These are phyloP conservation scores for Scheffersomyces illinoinensis DNA, from an alignment of 1,139 yeast genomes.

Conservation along the genomic window DNA sequence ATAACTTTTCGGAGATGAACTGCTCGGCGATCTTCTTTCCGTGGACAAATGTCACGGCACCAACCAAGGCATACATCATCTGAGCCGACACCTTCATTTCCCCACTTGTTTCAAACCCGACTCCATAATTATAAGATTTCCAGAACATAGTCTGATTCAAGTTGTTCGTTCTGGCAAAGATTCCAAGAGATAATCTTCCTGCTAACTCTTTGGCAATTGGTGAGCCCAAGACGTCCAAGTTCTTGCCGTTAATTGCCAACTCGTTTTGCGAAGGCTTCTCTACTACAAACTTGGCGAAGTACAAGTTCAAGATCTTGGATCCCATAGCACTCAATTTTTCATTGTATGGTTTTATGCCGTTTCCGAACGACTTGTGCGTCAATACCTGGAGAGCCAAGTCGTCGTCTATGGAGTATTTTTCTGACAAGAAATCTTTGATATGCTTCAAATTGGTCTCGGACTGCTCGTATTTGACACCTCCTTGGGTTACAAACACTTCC, in stretches of 20 bases:
- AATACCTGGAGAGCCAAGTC: conserved; percentile 71
- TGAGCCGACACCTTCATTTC: conserved; percentile 64
- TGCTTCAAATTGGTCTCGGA: conserved; percentile 48
- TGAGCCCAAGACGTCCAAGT: conserved; percentile 67
- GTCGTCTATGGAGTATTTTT: conserved; percentile 48
- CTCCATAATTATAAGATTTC: conserved; percentile 59
- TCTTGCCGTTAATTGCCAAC: conserved; percentile 51
- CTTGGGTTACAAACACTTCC: conserved; percentile 55
- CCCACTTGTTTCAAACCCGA: conserved; percentile 55
- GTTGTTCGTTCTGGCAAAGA: conserved; percentile 50
- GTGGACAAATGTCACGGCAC: conserved; percentile 71
- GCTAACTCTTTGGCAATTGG: conserved; percentile 51
- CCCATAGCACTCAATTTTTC: conserved; percentile 82
- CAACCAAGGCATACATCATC: conserved; percentile 72
- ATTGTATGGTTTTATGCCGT: conserved; percentile 85
- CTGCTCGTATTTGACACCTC: conserved; percentile 62
- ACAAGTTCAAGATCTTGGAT: conserved; percentile 64
- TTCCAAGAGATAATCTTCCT: conserved; percentile 52
- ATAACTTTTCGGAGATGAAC: conserved; percentile 53
- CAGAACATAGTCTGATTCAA: conserved; percentile 68
- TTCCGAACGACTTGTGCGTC: conserved; percentile 93
- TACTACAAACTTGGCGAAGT: conserved; percentile 54
- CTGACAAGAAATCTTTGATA: conserved; percentile 47
- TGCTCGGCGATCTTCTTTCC: conserved; percentile 62
- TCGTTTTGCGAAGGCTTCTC: conserved; percentile 30